Evolutionary conservation across 176 grass and related monocot genomes (phyloP).

Genomic region (Pharus latifolius): DNA sequence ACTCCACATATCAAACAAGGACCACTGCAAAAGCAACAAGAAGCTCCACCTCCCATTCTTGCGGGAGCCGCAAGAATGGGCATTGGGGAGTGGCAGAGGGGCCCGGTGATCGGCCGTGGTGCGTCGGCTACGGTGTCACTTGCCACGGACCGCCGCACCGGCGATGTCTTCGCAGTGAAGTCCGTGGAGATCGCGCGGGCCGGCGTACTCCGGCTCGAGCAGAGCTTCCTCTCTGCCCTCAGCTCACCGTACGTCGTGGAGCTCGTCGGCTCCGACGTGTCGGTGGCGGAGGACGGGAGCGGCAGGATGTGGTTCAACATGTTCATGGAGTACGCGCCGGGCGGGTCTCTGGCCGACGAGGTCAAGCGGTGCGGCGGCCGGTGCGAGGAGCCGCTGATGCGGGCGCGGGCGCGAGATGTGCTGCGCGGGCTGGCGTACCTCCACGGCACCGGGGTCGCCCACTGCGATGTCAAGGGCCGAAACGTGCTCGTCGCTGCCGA

Average conservation of each 20-base stretch:
- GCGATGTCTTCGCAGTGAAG: slow-evolving; percentile 37
- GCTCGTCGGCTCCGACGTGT: slow-evolving; percentile 11
- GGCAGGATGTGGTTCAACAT: neutral
- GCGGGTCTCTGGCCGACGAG: slow-evolving; percentile 40
- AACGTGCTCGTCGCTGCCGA: slow-evolving; percentile 34
- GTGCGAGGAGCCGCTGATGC: slow-evolving; percentile 19
- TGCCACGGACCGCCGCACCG: slow-evolving; percentile 1
- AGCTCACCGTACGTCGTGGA: slow-evolving; percentile 16
- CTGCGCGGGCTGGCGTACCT: slow-evolving; percentile 27
- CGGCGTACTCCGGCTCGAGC: slow-evolving; percentile 11
- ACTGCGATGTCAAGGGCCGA: slow-evolving; percentile 41
- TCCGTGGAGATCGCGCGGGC: slow-evolving; percentile 11
- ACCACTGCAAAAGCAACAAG: neutral
- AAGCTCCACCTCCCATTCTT: slow-evolving; percentile 6
- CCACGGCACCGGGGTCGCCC: slow-evolving; percentile 14
- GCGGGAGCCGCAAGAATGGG: slow-evolving; percentile 1
- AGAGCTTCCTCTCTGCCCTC: slow-evolving; percentile 20
- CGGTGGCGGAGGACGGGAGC: neutral
- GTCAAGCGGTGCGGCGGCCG: neutral
- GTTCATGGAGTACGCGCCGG: slow-evolving; percentile 34
- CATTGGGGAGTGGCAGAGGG: slow-evolving; percentile 17
- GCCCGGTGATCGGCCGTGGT: slow-evolving; percentile 25
- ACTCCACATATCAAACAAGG: slow-evolving; percentile 15
- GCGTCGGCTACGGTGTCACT: slow-evolving; percentile 36
- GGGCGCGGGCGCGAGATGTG: slow-evolving; percentile 10